phyloP scores from a whole-genome alignment of 2,329 filamentous ascomycete species.

The Diatrype stigma region DNA sequence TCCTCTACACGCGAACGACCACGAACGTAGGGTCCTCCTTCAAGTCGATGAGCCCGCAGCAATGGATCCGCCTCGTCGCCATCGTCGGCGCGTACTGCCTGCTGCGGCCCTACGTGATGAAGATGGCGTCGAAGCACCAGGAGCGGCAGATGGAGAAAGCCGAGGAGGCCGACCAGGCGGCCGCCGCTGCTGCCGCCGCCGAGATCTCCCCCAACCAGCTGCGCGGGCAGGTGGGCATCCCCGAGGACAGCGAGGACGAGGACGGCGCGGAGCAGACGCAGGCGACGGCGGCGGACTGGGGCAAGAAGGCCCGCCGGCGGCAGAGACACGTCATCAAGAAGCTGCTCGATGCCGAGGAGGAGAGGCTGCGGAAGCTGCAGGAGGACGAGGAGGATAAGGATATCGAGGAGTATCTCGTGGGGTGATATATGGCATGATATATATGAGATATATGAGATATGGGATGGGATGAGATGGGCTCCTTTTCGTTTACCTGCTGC shows the following conservation, averaged over 20 bases:
- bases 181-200: slow-evolving; percentile 41
- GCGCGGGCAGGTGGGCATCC: slow-evolving; percentile 50
- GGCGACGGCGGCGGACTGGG: slow-evolving; percentile 57
- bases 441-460: too few relatives aligned
- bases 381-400: slow-evolving; percentile 71
- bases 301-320: slow-evolving; percentile 64
- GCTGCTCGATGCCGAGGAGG: slow-evolving; percentile 59
- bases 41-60: slow-evolving; percentile 45
- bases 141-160: slow-evolving; percentile 61
- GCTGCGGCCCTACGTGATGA: slow-evolving; percentile 69
- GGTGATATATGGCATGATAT: slow-evolving; percentile 5
- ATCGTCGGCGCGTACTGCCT: slow-evolving; percentile 71
- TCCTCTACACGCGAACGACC: slow-evolving; percentile 31
- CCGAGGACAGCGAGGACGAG: slow-evolving; percentile 49
- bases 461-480: too few relatives aligned
- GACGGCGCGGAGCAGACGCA: slow-evolving; percentile 45
- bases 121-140: slow-evolving; percentile 59
- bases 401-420: slow-evolving; percentile 63
- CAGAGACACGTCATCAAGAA: slow-evolving; percentile 65
- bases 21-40: slow-evolving; percentile 49
- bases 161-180: slow-evolving; percentile 48
- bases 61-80: slow-evolving; percentile 65
- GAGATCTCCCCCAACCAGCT: slow-evolving; percentile 63
- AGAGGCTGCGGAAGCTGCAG: slow-evolving; percentile 47
- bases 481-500: too few relatives aligned